Evolutionary conservation across 2,329 filamentous ascomycete species (phyloP), one percentile per base, ranked within the genome.

Genomic region (Leptographium wingfieldii): DNA sequence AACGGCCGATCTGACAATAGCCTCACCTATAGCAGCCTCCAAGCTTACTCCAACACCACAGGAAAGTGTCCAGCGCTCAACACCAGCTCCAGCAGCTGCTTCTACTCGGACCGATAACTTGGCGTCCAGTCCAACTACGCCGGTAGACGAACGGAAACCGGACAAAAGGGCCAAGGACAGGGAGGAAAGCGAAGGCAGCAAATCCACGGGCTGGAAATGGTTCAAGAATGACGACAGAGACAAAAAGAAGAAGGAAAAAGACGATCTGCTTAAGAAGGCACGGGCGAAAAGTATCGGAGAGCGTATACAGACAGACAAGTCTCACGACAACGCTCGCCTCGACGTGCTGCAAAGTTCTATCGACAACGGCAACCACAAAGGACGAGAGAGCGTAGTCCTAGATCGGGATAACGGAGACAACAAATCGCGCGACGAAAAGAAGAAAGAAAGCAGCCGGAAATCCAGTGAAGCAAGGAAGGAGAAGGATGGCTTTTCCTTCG

Each of bases 261-360:
- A 82, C 67, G 80, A 82, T 59, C 79, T 19, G 49, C 27, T 19
- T 52, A 52, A 90, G 61, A 85, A 84, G 64, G 81, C 86, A 40
- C 86, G 25, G n/a, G 56, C 85, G 61, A 86, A 87, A 65, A 83
- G 81, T 76, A 11, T 71, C 6, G 64, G 10, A 16, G 49, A 64
- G 1, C 58, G 60, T 5, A 19, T 40, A 5, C 61, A 59, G 38
- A 22, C 73, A 1, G 77, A 88, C 65, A 83, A 81, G 66, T 72
- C 75, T 1, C 86, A 92, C 64, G 92, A 96, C 67, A 91, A 86
- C 66, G 86, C 88, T 25, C 84, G 92, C 35, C 77, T 96, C 33
- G 92, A 97, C 67, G 82, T 95, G 27, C 77, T 96, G 27, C 92
- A 96, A 69, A 88, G 83, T 46, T 95, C 92, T 0, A 92, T 95